Conservation (phyloP, 805 yeast genomes). For the Metschnikowia sp. region DNA sequence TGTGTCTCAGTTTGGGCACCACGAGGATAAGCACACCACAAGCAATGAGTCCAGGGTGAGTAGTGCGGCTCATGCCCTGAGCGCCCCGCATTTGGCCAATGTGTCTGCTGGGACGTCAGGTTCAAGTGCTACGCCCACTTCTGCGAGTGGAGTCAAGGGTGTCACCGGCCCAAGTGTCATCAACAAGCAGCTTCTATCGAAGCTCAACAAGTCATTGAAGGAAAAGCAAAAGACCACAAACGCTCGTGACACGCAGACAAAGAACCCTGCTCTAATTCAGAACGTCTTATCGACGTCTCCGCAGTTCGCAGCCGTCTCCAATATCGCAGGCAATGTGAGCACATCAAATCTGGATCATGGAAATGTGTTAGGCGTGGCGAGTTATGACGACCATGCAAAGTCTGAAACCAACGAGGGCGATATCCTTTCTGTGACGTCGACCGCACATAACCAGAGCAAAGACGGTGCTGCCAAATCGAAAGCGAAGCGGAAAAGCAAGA, state of each 20-base stretch:
- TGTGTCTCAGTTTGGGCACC: background rate
- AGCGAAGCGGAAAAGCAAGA: constrained; percentile 24
- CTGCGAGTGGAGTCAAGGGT: constrained; percentile 3
- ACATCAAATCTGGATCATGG: background rate
- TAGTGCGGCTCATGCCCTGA: background rate
- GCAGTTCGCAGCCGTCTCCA: constrained; percentile 16
- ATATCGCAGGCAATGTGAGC: background rate
- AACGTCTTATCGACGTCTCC: constrained; percentile 39
- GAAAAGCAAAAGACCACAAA: constrained; percentile 41
- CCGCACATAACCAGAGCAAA: constrained; percentile 6
- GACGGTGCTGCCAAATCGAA: constrained; percentile 7
- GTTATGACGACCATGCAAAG: background rate
- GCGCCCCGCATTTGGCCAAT: background rate
- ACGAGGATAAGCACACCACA: background rate
- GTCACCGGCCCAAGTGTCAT: constrained; percentile 18
- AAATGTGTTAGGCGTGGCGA: background rate
- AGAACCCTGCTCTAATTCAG: constrained; percentile 31
- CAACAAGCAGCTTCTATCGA: constrained; percentile 33
- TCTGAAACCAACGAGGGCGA: constrained; percentile 4
- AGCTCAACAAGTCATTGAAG: constrained; percentile 40
- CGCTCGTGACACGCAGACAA: constrained; percentile 35
- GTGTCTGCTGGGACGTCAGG: too few species aligned
- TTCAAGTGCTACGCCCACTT: background rate
- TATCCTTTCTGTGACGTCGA: constrained; percentile 1
- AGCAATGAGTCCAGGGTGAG: background rate